These are phyloP conservation scores for Mycosphaerella arachidis DNA, from an alignment of 2,329 filamentous ascomycete genomes.

Conservation along the genomic window DNA sequence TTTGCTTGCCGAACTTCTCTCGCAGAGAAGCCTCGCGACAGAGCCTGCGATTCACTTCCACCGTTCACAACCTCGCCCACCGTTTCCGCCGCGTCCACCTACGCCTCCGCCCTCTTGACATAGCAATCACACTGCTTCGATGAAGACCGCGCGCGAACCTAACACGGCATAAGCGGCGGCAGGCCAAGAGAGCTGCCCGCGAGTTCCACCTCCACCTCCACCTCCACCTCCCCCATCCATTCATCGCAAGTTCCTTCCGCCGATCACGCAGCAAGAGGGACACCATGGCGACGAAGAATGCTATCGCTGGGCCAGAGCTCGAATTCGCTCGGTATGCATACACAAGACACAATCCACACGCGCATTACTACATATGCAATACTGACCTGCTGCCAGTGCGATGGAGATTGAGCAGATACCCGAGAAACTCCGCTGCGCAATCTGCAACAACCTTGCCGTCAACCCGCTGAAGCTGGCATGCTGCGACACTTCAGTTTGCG, in stretches of 20 bases:
- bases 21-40: background rate
- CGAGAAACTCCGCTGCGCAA: slow-evolving; percentile 91
- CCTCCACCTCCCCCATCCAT: background rate
- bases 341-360: background rate
- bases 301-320: slow-evolving; percentile 12
- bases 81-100: background rate
- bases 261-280: background rate
- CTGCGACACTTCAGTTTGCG: slow-evolving; percentile 93
- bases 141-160: background rate
- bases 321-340: slow-evolving; percentile 12
- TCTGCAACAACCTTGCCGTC: slow-evolving; percentile 83
- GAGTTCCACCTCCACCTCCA: background rate
- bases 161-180: background rate
- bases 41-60: background rate
- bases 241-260: background rate
- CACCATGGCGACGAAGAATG: slow-evolving; percentile 9
- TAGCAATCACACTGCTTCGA: background rate
- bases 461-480: slow-evolving; percentile 90
- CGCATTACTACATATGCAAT: background rate
- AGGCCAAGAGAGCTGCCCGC: background rate
- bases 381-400: slow-evolving; percentile 51
- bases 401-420: slow-evolving; percentile 80
- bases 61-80: background rate
- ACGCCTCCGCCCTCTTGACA: background rate
- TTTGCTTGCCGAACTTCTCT: background rate